A percentile compares a stretch with the other conserved stretches of the same genome.
These are phyloP conservation scores for Lasiodiplodia sp. DNA, from an alignment of 2,329 filamentous ascomycete species.

Conservation along the genomic window DNA sequence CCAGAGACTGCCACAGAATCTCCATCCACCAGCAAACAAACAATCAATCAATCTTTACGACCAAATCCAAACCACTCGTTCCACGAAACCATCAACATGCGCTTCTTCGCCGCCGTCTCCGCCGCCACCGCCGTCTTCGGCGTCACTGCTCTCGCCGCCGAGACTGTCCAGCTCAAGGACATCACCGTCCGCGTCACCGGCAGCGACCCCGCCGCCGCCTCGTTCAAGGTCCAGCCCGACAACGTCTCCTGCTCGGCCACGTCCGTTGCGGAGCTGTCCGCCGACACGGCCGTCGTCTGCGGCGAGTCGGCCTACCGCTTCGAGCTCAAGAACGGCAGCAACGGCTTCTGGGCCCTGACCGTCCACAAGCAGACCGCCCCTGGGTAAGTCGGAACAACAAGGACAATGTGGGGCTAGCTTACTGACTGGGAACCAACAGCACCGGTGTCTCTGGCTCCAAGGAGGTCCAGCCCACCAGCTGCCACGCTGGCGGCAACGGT, in stretches of 20 bases:
- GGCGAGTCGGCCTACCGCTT: conserved; percentile 17
- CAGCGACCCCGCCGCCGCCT: neutral
- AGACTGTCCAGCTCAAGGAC: conserved; percentile 20
- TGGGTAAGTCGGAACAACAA: conserved; percentile 1
- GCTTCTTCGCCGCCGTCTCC: conserved; percentile 6
- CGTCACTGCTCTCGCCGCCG: neutral
- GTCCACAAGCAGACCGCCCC: conserved; percentile 13
- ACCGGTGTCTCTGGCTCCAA: neutral
- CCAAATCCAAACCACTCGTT: conserved; percentile 5
- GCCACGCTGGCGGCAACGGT: conserved; percentile 10
- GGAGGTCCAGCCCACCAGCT: neutral
- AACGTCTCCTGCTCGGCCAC: conserved; percentile 11
- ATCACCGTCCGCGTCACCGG: conserved; percentile 14
- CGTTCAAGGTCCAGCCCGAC: conserved; percentile 15
- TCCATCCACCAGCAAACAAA: neutral
- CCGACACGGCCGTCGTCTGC: neutral
- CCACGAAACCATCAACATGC: conserved; percentile 20
- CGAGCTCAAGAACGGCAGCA: conserved; percentile 1
- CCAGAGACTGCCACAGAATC: neutral
- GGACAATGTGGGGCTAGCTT: neutral
- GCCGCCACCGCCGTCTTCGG: conserved; percentile 9
- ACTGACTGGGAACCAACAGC: neutral
- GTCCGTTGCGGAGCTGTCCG: neutral
- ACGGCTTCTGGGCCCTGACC: conserved; percentile 13
- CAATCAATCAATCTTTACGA: neutral